Evolutionary conservation across 768 basidiomycete species (phyloP), one percentile per base, ranked within the genome.

Genomic region (Phylloporus sp.): DNA sequence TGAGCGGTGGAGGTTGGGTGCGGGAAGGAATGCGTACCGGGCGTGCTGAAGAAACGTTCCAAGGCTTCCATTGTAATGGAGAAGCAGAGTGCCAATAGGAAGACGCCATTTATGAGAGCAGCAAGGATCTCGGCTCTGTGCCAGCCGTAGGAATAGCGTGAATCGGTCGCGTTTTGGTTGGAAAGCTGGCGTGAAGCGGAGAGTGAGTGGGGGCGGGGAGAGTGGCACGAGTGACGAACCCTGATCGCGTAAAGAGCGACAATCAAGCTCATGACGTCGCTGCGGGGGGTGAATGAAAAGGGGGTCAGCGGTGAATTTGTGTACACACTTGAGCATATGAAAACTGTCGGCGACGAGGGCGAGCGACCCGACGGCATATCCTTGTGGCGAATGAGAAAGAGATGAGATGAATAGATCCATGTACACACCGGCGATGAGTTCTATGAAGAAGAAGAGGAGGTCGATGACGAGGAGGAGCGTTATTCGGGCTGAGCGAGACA

Each of bases 81-180:
- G 69, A 98, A 93, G 69, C 96, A 99, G 1, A 98, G 79, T 0
- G 96, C 96, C 34, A 97, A 77, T 6, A 99, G 79, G 72, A 98
- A 98, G 45, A 98, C 92, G 42, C 96, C 96, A 59, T 99, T 99
- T 55, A 98, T 71, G 36, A 98, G 75, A 0, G 96, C 96, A 18
- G 93, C 94, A 7, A 97, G 78, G 51, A 96, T 94, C 63, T 96
- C 94, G 15, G 96, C 96, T 52, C 96, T 78, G 67, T 98, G 94
- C 95, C 94, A 98, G n/a, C 94, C 95, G 64, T 98, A 98, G 5
- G 95, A 92, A 67, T 96, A 96, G 40, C 82, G 79, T 23, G 86
- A 78, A 67, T 86, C 80, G 26, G 69, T 70, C 23, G 79, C 69
- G 24, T 71, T 77, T 45, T 74, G 73, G 28, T 74, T 73, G 28